Conservation (phyloP, 805 yeast genomes). For the Blastobotrys chiropterorum region DNA sequence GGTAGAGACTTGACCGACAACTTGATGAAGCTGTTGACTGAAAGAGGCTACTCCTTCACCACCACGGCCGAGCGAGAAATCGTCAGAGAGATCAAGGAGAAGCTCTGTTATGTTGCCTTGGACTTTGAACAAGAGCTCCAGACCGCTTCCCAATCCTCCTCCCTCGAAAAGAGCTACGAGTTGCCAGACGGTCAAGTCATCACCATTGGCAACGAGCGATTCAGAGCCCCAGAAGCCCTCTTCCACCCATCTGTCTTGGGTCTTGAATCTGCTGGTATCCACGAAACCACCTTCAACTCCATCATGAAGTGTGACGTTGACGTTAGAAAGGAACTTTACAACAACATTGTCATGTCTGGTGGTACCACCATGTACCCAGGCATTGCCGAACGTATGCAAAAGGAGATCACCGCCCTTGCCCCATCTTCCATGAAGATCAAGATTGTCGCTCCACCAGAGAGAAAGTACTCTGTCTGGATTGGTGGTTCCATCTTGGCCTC, state of each 20-base stretch:
- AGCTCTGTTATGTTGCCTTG: conserved; percentile 97
- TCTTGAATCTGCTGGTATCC: conserved; percentile 97
- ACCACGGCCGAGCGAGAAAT: conserved; percentile 99
- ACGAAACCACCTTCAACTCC: conserved; percentile 92
- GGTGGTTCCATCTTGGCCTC: conserved; percentile 99
- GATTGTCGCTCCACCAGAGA: conserved; percentile 98
- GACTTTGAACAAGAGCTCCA: conserved; percentile 99
- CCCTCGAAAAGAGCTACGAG: conserved; percentile 98
- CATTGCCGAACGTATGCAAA: conserved; percentile 99
- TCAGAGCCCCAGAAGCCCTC: conserved; percentile 99
- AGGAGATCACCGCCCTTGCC: conserved; percentile 98
- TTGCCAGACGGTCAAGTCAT: conserved; percentile 99
- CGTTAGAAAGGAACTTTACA: conserved; percentile 97
- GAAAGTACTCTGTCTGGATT: conserved; percentile 99
- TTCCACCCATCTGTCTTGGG: conserved; percentile 94
- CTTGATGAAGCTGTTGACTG: conserved; percentile 96
- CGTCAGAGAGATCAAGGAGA: conserved; percentile 91
- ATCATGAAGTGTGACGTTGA: conserved; percentile 99
- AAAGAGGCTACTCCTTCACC: conserved; percentile 98
- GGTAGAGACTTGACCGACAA: conserved; percentile 99
- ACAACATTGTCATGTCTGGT: conserved; percentile 99
- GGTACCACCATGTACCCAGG: conserved; percentile 99
- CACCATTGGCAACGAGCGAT: conserved; percentile 99
- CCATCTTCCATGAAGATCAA: conserved; percentile 99
- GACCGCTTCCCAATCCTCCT: conserved; percentile 96